These are phyloP conservation scores for Neonectria hederae DNA, from an alignment of 2,329 filamentous ascomycete species.

Conservation along the genomic window DNA sequence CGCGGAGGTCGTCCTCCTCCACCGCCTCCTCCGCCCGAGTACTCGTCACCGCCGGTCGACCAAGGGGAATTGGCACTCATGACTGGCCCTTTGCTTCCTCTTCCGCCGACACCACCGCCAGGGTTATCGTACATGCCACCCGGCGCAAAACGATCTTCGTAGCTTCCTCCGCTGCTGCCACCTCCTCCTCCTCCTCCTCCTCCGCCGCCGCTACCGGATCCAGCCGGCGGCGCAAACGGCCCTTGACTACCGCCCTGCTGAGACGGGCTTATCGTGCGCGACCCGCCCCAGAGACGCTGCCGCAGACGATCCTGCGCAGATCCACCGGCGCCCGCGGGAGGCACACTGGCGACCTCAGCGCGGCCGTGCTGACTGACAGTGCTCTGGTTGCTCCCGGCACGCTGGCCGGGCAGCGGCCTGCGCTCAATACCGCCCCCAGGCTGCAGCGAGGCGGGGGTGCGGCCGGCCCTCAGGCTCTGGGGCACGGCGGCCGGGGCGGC, in stretches of 20 bases:
- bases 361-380: conserved; percentile 31
- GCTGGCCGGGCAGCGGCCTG: conserved; percentile 48
- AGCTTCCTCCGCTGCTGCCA: conserved; percentile 42
- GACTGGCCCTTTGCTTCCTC: conserved; percentile 52
- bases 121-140: conserved; percentile 55
- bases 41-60: conserved; percentile 53
- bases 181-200: conserved; percentile 46
- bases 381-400: conserved; percentile 74
- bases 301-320: conserved; percentile 85
- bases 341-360: conserved; percentile 39
- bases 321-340: conserved; percentile 51
- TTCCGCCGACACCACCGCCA: conserved; percentile 30
- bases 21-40: conserved; percentile 47
- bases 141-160: conserved; percentile 59
- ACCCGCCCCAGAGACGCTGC: conserved; percentile 76
- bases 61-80: conserved; percentile 59
- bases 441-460: conserved; percentile 45
- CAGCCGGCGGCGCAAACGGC: conserved; percentile 58
- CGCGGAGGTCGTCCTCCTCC: conserved; percentile 41
- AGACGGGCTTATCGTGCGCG: conserved; percentile 66
- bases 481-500: conserved; percentile 45
- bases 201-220: conserved; percentile 39
- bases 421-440: conserved; percentile 47
- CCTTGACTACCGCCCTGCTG: conserved; percentile 47
- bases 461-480: conserved; percentile 58